Conservation (phyloP, 169 alveolate species). For the Babesia caballi region DNA sequence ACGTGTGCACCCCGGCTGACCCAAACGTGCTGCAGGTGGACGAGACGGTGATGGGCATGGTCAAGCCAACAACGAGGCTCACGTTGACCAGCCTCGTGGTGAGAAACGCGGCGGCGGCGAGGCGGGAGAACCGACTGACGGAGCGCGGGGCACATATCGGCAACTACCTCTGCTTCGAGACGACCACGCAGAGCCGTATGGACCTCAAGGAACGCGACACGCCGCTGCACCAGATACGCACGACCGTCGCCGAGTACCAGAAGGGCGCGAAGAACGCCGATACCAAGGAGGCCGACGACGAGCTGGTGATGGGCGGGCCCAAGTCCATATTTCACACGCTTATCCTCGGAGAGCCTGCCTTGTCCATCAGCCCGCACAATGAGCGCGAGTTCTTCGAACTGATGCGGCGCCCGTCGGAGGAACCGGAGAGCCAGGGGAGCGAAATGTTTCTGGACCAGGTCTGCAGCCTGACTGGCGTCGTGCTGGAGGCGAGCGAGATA, state of each 20-base stretch:
- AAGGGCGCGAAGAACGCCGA: background rate
- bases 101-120: background rate
- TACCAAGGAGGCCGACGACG: background rate
- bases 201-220: conserved; percentile 29
- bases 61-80: conserved; percentile 36
- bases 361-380: conserved; percentile 7
- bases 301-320: background rate
- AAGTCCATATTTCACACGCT: conserved; percentile 23
- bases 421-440: background rate
- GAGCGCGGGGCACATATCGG: background rate
- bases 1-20: background rate
- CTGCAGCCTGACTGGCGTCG: conserved; percentile 44
- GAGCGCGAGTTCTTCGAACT: conserved; percentile 6
- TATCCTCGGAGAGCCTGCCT: conserved; percentile 21
- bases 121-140: background rate
- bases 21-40: conserved; percentile 17
- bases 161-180: conserved; percentile 12
- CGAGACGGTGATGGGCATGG: conserved; percentile 14
- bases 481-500: conserved; percentile 40
- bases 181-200: conserved; percentile 27
- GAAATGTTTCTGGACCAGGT: conserved; percentile 41
- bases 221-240: conserved; percentile 12
- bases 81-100: conserved; percentile 19
- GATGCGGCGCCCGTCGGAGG: background rate
- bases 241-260: background rate